phyloP scores from a whole-genome alignment of 352 stramenopile species.

The Phytophthora quininea region DNA sequence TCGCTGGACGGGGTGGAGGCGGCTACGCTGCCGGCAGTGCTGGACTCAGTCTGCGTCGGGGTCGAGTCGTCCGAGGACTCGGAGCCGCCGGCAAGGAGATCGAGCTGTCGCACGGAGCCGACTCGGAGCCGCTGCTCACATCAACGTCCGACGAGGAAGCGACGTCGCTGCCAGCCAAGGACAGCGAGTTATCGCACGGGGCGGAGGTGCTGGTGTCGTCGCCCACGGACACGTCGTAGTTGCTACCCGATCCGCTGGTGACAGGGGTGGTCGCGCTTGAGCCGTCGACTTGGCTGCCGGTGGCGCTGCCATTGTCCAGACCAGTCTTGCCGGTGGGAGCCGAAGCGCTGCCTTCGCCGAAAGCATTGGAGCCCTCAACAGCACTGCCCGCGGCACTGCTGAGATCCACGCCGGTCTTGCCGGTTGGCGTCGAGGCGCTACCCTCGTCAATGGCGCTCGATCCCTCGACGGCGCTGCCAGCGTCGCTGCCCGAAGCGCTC shows the following conservation, averaged over 20 bases:
- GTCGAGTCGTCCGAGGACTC: slow-evolving; percentile 3
- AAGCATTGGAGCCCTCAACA: slow-evolving; percentile 7
- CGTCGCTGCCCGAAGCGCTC: slow-evolving; percentile 17
- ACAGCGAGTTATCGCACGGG: slow-evolving; percentile 12
- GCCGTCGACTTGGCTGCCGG: not conserved
- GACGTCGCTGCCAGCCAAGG: slow-evolving; percentile 19
- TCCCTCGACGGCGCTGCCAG: slow-evolving; percentile 17
- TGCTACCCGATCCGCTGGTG: not conserved
- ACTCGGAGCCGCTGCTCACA: slow-evolving; percentile 18
- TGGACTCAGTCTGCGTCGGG: slow-evolving; percentile 14
- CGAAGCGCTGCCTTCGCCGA: slow-evolving; percentile 7
- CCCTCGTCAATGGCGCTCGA: slow-evolving; percentile 20
- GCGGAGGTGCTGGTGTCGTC: slow-evolving; percentile 5
- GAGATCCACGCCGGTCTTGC: not conserved
- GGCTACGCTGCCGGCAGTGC: slow-evolving; percentile 1
- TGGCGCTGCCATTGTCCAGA: not conserved
- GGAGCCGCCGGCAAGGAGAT: slow-evolving; percentile 23
- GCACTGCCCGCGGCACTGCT: slow-evolving; percentile 10
- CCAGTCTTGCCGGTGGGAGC: not conserved
- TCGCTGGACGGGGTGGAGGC: slow-evolving; percentile 12
- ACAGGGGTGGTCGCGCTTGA: not conserved
- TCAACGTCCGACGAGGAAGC: slow-evolving; percentile 20
- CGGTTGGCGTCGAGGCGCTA: slow-evolving; percentile 8
- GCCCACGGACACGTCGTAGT: not conserved
- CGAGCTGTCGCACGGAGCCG: slow-evolving; percentile 26